Evolutionary conservation across 139 green algal species (phyloP).

Genomic region (Picochlorum sp.): DNA sequence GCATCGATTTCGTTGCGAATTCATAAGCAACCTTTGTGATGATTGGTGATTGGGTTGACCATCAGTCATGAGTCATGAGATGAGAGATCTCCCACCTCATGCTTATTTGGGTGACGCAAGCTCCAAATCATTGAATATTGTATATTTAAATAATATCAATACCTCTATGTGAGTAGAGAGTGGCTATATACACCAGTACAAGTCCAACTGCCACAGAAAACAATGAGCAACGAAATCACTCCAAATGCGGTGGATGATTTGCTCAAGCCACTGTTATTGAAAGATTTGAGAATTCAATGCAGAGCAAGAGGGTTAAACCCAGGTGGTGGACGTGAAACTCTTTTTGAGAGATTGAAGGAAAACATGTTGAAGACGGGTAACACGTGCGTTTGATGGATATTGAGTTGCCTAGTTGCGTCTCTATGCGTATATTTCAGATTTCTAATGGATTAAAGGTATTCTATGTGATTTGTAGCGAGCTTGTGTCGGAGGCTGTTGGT

Average conservation of each 20-base stretch:
- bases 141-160: background rate
- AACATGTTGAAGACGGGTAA: slow-evolving; percentile 55
- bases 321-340: slow-evolving; percentile 50
- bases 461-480: no score
- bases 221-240: background rate
- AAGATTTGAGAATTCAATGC: slow-evolving; percentile 60
- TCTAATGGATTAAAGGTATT: no score
- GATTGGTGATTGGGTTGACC: background rate
- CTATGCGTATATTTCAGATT: no score
- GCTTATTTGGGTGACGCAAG: background rate
- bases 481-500: no score
- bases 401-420: no score
- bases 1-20: slow-evolving; percentile 59
- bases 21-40: background rate
- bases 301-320: slow-evolving; percentile 50
- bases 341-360: slow-evolving; percentile 53
- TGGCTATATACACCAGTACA: background rate
- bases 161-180: background rate
- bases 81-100: background rate
- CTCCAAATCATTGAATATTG: no score
- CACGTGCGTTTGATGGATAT: slow-evolving; percentile 31
- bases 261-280: slow-evolving; percentile 41
- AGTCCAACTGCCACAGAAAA: no score
- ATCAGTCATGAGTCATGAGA: background rate
- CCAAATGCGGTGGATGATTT: slow-evolving; percentile 20